Evolutionary conservation across 176 grass and related monocot genomes (phyloP).

Genomic region (Pharus latifolius): DNA sequence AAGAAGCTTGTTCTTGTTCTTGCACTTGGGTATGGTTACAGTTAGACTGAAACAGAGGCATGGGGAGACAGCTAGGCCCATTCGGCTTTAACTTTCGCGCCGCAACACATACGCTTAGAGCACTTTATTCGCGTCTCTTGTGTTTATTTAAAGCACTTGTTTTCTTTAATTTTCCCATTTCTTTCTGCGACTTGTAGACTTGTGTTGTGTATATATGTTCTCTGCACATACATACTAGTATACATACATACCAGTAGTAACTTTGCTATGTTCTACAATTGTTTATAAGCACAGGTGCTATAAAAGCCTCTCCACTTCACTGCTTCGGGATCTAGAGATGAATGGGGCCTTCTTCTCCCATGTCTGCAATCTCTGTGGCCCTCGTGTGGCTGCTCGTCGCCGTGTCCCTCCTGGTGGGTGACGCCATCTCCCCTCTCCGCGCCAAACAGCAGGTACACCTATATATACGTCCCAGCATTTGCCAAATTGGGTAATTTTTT

Average conservation of each 20-base stretch:
- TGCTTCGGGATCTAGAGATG: no score
- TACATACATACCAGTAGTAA: no score
- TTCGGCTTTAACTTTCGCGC: background rate
- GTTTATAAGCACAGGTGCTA: background rate
- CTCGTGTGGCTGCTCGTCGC: no score
- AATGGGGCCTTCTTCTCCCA: no score
- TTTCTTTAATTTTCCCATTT: background rate
- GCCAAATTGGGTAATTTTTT: background rate
- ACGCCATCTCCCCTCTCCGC: constrained; percentile 62
- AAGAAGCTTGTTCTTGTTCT: no score
- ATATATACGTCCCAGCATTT: background rate
- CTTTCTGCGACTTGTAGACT: no score
- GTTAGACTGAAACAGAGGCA: background rate
- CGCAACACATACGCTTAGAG: background rate
- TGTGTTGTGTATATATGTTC: no score
- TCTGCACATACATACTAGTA: no score
- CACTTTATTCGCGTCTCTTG: background rate
- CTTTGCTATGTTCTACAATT: background rate
- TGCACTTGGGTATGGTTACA: no score
- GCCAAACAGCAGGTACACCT: constrained; percentile 53
- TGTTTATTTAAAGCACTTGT: no score
- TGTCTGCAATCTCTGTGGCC: no score
- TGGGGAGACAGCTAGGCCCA: constrained; percentile 1
- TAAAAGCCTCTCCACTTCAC: background rate
- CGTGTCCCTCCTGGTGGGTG: constrained; percentile 72